Evolutionary conservation across 2,329 filamentous ascomycete genomes (phyloP).

Genomic region (Fusarium irregulare): DNA sequence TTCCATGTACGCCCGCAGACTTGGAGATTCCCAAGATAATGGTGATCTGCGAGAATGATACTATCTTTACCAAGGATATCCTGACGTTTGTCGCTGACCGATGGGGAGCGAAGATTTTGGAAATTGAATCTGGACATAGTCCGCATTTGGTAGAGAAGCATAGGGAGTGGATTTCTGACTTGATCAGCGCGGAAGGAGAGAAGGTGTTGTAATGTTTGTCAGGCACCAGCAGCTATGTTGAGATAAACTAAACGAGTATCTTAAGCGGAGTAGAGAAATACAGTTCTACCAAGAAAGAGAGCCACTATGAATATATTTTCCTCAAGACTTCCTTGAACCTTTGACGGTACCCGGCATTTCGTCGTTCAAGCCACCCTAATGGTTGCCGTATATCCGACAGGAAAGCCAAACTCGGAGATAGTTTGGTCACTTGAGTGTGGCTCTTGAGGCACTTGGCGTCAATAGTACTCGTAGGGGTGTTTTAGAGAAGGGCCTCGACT

Average conservation of each 20-base stretch:
- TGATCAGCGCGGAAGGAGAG: neutral
- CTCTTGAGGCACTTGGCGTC: neutral
- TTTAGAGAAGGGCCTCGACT: neutral
- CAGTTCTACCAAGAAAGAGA: accelerated
- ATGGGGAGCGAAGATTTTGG: constrained; percentile 16
- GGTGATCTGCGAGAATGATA: constrained; percentile 18
- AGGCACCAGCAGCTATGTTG: neutral
- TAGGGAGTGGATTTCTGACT: constrained; percentile 6
- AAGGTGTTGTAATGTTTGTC: neutral
- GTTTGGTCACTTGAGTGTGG: neutral
- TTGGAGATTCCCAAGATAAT: constrained; percentile 9
- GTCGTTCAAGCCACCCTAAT: neutral
- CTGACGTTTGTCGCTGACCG: constrained; percentile 5
- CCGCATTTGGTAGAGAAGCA: constrained; percentile 25
- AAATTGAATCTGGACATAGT: constrained; percentile 35
- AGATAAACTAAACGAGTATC: neutral
- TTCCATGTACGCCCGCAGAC: constrained; percentile 10
- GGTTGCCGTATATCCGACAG: neutral
- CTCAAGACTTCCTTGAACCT: neutral
- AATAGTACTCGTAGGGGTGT: neutral
- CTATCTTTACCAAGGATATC: constrained; percentile 7
- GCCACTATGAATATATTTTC: neutral
- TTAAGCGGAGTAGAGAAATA: neutral
- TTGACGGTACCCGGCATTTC: neutral
- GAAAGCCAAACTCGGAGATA: neutral